A percentile compares a stretch with the other conserved stretches of the same genome.
Evolutionary conservation across 2,329 filamentous ascomycete genomes (phyloP).

Genomic region (Cordyceps cateniannulata): DNA sequence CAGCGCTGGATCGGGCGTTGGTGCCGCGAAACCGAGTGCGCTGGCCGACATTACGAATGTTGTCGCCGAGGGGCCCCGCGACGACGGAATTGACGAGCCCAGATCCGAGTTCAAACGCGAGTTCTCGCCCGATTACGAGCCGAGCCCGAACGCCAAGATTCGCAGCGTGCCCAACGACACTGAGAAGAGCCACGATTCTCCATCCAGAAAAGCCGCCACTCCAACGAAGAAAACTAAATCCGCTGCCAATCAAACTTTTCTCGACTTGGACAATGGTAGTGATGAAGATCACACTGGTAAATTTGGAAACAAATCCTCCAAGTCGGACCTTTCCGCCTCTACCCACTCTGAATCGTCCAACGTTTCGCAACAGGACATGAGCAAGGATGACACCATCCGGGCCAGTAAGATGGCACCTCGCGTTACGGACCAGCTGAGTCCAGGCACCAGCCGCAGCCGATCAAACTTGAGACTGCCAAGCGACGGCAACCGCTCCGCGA

Average conservation of each 20-base stretch:
- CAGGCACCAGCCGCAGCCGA: conserved; percentile 27
- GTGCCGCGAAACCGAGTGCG: conserved; percentile 21
- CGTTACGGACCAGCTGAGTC: conserved; percentile 22
- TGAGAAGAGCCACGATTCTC: conserved; percentile 18
- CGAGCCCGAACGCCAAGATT: conserved; percentile 65
- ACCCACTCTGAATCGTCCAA: conserved; percentile 1
- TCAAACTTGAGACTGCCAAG: conserved; percentile 37
- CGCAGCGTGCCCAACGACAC: conserved; percentile 51
- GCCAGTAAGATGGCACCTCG: conserved; percentile 20
- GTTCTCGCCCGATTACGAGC: conserved; percentile 71
- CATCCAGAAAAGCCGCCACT: conserved; percentile 27
- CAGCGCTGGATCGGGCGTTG: conserved; percentile 20
- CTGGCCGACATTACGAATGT: conserved; percentile 22
- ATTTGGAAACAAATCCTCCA: background rate
- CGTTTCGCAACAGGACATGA: conserved; percentile 6
- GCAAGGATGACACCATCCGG: conserved; percentile 24
- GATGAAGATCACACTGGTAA: conserved; percentile 28
- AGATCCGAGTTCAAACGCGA: conserved; percentile 41
- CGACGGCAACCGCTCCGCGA: conserved; percentile 31
- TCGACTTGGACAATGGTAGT: conserved; percentile 42
- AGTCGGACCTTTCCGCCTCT: background rate
- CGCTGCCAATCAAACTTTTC: conserved; percentile 37
- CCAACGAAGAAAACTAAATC: conserved; percentile 10
- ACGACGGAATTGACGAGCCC: conserved; percentile 26
- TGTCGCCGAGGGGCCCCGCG: background rate